Evolutionary conservation across 139 green algal species (phyloP), one percentile per base, ranked within the genome.

Genomic region (Haematococcus lacustris): DNA sequence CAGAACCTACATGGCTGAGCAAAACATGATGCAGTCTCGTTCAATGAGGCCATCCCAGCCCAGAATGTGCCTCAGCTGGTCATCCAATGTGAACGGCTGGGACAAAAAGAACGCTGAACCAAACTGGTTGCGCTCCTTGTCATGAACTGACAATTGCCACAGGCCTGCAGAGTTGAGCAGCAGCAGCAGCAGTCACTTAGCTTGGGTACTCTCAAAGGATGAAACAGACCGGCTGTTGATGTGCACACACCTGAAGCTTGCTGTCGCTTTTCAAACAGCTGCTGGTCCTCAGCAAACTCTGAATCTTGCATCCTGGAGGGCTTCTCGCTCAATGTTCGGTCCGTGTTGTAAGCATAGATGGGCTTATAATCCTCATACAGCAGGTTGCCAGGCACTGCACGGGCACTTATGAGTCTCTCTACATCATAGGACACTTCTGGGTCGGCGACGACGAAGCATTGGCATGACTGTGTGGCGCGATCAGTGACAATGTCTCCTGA

Each of bases 271-370:
- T 57, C 47, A 57, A 57, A 57, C 47, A 57, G 47, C 47, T 57
- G 47, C 47, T 57, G 47, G 47, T 57, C 47, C 47, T 57, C 47
- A 57, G 47, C 47, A 57, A 57, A 57, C 47, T 57, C 47, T 57
- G 47, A 57, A 57, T 57, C 47, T 21, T 57, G 47, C 47, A 57
- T 57, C 21, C 47, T 57, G 47, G 47, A 57, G 47, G 47, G 47
- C 47, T 57, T 57, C 21, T 57, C 47, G 47, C 47, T 57, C 47
- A 57, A 57, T 57, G 47, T 57, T 13, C 47, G 47, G 47, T 57
- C 47, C 13, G 47, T 57, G 47, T 57, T 57, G 47, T 57, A 57
- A 57, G 47, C 47, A 57, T 57, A 57, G 47, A 57, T 57, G 47
- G 47, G 47, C 47, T 57, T 57, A 21, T 28, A 57, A 21, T 57